These are phyloP conservation scores for Perkinsus chesapeaki DNA, from an alignment of 169 alveolate species.

Conservation along the genomic window DNA sequence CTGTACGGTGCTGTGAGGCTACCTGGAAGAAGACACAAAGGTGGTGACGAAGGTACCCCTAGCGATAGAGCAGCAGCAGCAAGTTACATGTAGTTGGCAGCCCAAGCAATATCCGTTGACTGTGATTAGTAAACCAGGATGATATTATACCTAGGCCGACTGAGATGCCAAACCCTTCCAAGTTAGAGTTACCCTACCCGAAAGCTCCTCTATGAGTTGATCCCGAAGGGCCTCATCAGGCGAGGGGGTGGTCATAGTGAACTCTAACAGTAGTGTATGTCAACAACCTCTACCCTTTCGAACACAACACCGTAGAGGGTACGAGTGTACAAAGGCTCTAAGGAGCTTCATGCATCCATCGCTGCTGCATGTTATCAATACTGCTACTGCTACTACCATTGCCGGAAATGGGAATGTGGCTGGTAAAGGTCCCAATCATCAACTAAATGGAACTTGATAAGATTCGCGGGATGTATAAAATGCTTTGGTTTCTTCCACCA, in stretches of 20 bases:
- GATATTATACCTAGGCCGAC: not conserved
- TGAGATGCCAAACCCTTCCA: too few species aligned
- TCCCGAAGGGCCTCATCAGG: not conserved
- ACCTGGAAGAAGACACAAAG: not conserved
- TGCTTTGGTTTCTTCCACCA: slow-evolving; percentile 1
- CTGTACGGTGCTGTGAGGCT: not conserved
- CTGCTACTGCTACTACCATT: not conserved
- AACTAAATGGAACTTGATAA: not conserved
- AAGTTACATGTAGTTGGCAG: not conserved
- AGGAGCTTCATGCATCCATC: not conserved
- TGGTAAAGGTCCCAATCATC: not conserved
- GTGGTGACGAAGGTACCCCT: too few species aligned
- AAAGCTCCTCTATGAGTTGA: not conserved
- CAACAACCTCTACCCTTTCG: not conserved
- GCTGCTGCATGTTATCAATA: not conserved
- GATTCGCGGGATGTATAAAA: not conserved
- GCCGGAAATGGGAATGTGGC: not conserved
- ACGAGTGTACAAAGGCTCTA: not conserved
- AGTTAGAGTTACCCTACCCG: not conserved
- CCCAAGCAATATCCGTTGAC: not conserved
- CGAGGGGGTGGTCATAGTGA: not conserved
- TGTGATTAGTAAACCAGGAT: not conserved
- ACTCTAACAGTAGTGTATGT: not conserved
- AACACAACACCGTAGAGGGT: not conserved
- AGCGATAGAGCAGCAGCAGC: not conserved